A percentile compares a stretch with the other conserved stretches of the same genome.
These are phyloP conservation scores for Plasmopara viticola DNA, from an alignment of 352 stramenopile species.

Conservation along the genomic window DNA sequence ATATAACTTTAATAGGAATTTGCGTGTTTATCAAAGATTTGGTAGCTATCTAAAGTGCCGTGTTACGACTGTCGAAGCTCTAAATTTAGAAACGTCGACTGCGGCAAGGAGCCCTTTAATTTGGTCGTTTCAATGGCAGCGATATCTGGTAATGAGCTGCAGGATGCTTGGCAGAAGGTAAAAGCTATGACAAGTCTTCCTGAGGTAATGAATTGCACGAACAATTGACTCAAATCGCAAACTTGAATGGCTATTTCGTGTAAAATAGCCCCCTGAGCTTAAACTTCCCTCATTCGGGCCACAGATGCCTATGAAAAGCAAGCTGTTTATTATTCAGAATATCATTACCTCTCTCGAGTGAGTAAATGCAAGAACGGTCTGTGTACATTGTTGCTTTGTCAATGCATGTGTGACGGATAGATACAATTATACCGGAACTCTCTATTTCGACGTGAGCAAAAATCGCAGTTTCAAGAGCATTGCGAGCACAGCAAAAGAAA, in stretches of 20 bases:
- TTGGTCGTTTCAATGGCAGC: slow-evolving; percentile 32
- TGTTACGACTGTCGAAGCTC: neutral
- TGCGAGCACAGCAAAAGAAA: slow-evolving; percentile 80
- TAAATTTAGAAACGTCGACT: neutral
- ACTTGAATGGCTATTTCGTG: neutral
- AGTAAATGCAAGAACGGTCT: slow-evolving; percentile 1
- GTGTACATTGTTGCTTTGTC: neutral
- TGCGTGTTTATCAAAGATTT: too few relatives aligned
- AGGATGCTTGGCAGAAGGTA: slow-evolving; percentile 64
- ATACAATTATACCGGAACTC: slow-evolving; percentile 84
- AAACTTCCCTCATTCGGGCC: slow-evolving; percentile 52
- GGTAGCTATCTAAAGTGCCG: too few relatives aligned
- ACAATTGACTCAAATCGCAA: neutral
- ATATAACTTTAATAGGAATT: too few relatives aligned
- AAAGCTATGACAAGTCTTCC: slow-evolving; percentile 46
- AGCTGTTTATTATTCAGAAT: slow-evolving; percentile 49
- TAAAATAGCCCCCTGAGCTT: slow-evolving; percentile 39
- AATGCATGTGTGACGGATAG: slow-evolving; percentile 12
- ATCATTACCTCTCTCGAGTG: slow-evolving; percentile 70
- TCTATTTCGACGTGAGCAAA: slow-evolving; percentile 85
- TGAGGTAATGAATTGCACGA: slow-evolving; percentile 16
- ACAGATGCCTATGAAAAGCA: slow-evolving; percentile 56
- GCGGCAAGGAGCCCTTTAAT: neutral
- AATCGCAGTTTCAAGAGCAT: slow-evolving; percentile 88
- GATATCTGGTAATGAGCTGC: slow-evolving; percentile 56